phyloP scores from a whole-genome alignment of 495 filamentous ascomycete species.

The Lineolata rhizophorae region DNA sequence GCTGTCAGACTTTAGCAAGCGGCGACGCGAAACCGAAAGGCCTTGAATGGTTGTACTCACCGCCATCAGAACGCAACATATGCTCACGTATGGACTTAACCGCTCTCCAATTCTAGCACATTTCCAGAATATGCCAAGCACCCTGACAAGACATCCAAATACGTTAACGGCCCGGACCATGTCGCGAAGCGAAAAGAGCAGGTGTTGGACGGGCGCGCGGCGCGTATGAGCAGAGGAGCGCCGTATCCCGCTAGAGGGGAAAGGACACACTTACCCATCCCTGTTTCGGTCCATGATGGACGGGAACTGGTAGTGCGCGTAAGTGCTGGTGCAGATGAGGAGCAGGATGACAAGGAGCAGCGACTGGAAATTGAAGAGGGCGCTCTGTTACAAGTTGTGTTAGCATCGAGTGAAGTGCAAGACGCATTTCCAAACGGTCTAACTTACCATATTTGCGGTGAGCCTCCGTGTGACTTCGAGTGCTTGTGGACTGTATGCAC shows the following conservation, averaged over 20 bases:
- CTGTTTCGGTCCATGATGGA: slow-evolving; percentile 86
- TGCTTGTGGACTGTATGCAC: too few relatives aligned
- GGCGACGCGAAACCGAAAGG: neutral
- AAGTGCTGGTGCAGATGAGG: slow-evolving; percentile 84
- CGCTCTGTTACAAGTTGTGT: slow-evolving; percentile 37
- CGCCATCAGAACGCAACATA: slow-evolving; percentile 89
- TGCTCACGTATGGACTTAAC: slow-evolving; percentile 84
- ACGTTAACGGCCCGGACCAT: neutral
- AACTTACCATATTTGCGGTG: neutral
- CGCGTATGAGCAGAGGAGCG: too few relatives aligned
- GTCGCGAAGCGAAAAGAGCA: neutral
- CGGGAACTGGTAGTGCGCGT: slow-evolving; percentile 76
- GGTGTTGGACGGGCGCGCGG: neutral
- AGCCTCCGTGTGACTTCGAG: neutral
- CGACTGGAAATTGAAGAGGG: slow-evolving; percentile 94
- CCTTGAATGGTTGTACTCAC: slow-evolving; percentile 38
- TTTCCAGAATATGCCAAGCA: slow-evolving; percentile 92
- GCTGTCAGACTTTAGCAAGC: slow-evolving; percentile 1
- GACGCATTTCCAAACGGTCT: too few relatives aligned
- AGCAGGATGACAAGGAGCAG: slow-evolving; percentile 84
- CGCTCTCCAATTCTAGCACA: slow-evolving; percentile 83
- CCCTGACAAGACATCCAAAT: slow-evolving; percentile 22
- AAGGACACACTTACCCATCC: slow-evolving; percentile 39
- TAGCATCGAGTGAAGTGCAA: slow-evolving; percentile 2
- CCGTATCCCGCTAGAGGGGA: neutral